These are phyloP conservation scores for Claviceps cyperi DNA, from an alignment of 2,329 filamentous ascomycete species.

Conservation along the genomic window DNA sequence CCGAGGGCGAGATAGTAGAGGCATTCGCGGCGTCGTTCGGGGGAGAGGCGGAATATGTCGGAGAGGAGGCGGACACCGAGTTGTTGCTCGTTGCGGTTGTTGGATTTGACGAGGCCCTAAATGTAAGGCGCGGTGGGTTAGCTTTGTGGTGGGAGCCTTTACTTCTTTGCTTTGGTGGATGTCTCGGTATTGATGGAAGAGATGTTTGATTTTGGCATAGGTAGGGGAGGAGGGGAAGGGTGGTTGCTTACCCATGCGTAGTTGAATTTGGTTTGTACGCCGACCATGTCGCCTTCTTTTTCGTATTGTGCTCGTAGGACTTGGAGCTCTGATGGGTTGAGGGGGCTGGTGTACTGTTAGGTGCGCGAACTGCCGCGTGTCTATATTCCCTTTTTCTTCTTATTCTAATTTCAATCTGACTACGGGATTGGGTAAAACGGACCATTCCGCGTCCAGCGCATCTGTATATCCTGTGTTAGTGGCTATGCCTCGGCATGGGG, in stretches of 20 bases:
- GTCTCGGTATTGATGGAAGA: not conserved
- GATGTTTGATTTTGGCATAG: not conserved
- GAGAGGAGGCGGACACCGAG: conserved; percentile 85
- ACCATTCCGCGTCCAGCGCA: conserved; percentile 96
- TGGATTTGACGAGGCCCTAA: conserved; percentile 90
- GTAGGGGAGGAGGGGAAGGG: not conserved
- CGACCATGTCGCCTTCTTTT: conserved; percentile 93
- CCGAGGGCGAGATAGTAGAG: conserved; percentile 95
- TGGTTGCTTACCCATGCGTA: conserved; percentile 69
- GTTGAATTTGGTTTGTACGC: conserved; percentile 98
- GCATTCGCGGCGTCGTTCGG: conserved; percentile 89
- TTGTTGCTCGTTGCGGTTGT: conserved; percentile 72
- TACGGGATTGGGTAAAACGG: conserved; percentile 14
- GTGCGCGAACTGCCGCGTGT: not conserved
- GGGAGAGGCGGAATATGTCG: conserved; percentile 89
- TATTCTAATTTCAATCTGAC: not conserved
- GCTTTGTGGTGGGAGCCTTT: not conserved
- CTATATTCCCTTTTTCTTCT: not conserved
- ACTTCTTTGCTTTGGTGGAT: not conserved
- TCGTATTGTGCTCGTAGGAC: conserved; percentile 91
- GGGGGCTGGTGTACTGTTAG: conserved; percentile 41
- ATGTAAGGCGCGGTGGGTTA: too few relatives aligned
- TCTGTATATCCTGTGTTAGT: conserved; percentile 37
- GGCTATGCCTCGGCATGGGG: not conserved
- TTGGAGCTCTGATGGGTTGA: conserved; percentile 83